Evolutionary conservation across 1,284 basidiomycete species (phyloP), one percentile per base, ranked within the genome.

Genomic region (Ganoderma lucidum): DNA sequence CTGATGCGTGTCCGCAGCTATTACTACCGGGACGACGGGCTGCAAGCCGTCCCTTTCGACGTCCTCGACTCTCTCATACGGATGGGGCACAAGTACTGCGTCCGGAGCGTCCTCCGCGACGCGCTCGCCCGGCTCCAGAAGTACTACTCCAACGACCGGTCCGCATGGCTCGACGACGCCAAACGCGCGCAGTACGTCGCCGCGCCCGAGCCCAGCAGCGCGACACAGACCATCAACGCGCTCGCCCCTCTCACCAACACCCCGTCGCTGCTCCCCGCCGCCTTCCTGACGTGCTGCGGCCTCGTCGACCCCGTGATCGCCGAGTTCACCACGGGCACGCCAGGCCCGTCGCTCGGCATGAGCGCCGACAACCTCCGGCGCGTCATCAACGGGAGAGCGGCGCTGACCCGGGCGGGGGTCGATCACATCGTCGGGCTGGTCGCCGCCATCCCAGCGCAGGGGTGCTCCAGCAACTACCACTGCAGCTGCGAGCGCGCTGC

Each of bases 41-140:
- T 35, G 14, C 23, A 63, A 15, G 5, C 45, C 10, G 44, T 68
- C 17, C 12, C 37, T 1, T 68, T 70, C 35, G 37, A 35, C 10
- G 35, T 55, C 9, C 48, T 74, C 28, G 32, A 42, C 6, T 35
- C 65, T 3, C 65, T 71, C 39, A 61, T 70, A 3, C 61, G 63
- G 10, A 41, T 74, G 62, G 63, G 64, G 15, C 65, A 71, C 63
- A 74, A 70, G 45, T 74, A 74, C 45, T 55, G 42, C 19, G 35
- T 71, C 15, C 48, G 35, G 19, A 61, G 58, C 15, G 30, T 69
- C 32, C 48, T 65, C 35, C 61, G 67, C 6, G 63, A 70, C 2
- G 72, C 65, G 14, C 58, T 71, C 14, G 23, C 63, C 15, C 69
- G 70, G 2, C 66, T 74, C 2, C 62, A 62, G 55, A 60, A 63